Evolutionary conservation across 768 basidiomycete species (phyloP), one percentile per base, ranked within the genome.

Genomic region (Leccinum pellstonianum): DNA sequence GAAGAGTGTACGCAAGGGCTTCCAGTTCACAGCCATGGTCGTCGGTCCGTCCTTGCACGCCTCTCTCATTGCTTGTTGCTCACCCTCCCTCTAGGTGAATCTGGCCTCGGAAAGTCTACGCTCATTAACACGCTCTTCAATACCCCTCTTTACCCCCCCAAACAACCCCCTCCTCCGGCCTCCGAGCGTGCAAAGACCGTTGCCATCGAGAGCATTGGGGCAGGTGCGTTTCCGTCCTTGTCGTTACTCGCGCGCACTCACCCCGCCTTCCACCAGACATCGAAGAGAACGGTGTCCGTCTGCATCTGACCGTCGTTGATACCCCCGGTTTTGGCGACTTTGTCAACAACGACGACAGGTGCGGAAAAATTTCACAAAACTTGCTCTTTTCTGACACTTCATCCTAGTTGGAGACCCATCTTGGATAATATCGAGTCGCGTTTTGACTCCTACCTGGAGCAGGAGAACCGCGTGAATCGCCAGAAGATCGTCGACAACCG

Each of bases 251-350:
- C 48, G n/a, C 31, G 1, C 21, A 1, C 37, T 68, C 65, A 68
- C 66, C 59, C 56, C 56, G 63, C 63, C 53, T 41, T 65, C 75
- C 71, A 66, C 68, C 75, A 97, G 97, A 99, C 73, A 98, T 99
- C 70, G 96, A 98, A 80, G 97, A 99, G 80, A 96, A 91, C 61
- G 96, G 95, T 60, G 97, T 98, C 46, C 86, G 95, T 66, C 86
- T 98, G 48, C 94, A 95, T 72, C 79, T 99, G 58, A 98, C 95
- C n/a, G 96, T 99, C 62, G 97, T 99, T 63, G 97, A 99, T 74
- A 99, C 95, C 29, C 97, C 97, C 58, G 97, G 97, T 35, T 99
- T 98, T 70, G 97, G 97, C 62, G 97, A 99, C 75, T 98, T 97
- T 75, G 95, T 98, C 72, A 98, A 99, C 82, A 99, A 99, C 75